Evolutionary conservation across 106 monocot species (phyloP).

Genomic region (Triglochin maritima): DNA sequence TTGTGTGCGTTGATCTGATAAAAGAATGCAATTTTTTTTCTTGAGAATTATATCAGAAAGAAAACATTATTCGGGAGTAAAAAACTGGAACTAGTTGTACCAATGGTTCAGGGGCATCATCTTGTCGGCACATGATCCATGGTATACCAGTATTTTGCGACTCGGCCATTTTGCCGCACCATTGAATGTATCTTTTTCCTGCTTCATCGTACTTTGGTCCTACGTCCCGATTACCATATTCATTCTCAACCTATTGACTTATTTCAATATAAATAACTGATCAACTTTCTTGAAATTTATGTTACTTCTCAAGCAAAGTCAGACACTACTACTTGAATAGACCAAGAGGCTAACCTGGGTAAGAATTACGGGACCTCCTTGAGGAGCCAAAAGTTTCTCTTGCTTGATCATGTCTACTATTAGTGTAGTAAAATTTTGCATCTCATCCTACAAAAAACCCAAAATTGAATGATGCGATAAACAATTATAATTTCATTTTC

Average conservation of each 20-base stretch:
- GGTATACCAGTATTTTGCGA: conserved; percentile 19
- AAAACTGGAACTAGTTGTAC: conserved; percentile 1
- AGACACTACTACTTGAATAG: too few relatives aligned
- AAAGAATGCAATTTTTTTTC: not conserved
- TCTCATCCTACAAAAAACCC: conserved; percentile 15
- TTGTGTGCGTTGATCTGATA: conserved; percentile 63
- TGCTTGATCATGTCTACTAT: conserved; percentile 26
- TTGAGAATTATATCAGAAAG: not conserved
- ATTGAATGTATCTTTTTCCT: conserved; percentile 24
- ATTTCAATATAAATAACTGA: conserved; percentile 1
- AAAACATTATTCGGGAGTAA: too few relatives aligned
- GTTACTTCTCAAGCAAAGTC: too few relatives aligned
- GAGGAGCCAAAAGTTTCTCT: conserved; percentile 26
- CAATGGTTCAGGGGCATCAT: conserved; percentile 35
- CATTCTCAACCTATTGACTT: conserved; percentile 25
- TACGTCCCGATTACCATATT: conserved; percentile 17
- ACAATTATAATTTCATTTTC: not conserved
- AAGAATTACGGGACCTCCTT: conserved; percentile 31
- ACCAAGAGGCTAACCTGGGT: conserved; percentile 8
- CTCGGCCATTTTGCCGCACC: conserved; percentile 28
- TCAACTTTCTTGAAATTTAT: not conserved
- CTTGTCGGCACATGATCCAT: conserved; percentile 39
- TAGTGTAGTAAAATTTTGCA: conserved; percentile 24
- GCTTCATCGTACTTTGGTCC: conserved; percentile 15
- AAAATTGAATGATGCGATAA: not conserved